Evolutionary conservation across 768 basidiomycete species (phyloP), one percentile per base, ranked within the genome.

Genomic region (Boletales sp.): DNA sequence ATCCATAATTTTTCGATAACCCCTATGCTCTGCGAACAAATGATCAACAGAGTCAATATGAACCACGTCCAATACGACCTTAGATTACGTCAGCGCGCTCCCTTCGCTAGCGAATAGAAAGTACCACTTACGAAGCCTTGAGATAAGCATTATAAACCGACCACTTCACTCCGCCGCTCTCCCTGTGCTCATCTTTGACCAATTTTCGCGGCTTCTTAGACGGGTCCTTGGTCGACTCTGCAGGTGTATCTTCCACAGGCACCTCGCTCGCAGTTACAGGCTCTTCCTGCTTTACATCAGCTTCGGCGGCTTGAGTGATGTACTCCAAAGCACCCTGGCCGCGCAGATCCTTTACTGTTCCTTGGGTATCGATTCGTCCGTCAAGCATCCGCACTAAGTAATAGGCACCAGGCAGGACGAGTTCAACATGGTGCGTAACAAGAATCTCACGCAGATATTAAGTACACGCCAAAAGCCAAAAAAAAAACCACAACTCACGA

Each of bases 381-480:
- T 91, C 89, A 2, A 89, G 74, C 78, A 92, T 84, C 24, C 87
- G 81, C 8, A 91, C 76, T 3, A 92, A 69, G 58, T 90, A 90
- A 57, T 83, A 61, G 0, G 86, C 80, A 0, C 81, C 83, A 0
- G 89, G 84, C 8, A 90, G 77, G 15, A 92, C 83, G 1, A 94
- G 78, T 43, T 91, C 87, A 24, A 92, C 83, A 59, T 92, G 90
- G 53, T 93, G 90, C 0, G 89, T 90, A 32, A 93, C 89, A 5
- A 86, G 73, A 36, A 86, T 70, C 83, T 83, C 51, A 3, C 10
- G 11, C 1, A 27, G 4, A 27, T 18, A 43, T 55, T 31, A 52
- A 36, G 9, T 9, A 42, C 10, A 35, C 4, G 5, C 10, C 3
- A 10, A 11, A 1, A 24, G 10, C 42, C 13, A 15, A 37, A 21